Evolutionary conservation across 192 early-diverging fungal species (phyloP).

Genomic region (Backusella circina): DNA sequence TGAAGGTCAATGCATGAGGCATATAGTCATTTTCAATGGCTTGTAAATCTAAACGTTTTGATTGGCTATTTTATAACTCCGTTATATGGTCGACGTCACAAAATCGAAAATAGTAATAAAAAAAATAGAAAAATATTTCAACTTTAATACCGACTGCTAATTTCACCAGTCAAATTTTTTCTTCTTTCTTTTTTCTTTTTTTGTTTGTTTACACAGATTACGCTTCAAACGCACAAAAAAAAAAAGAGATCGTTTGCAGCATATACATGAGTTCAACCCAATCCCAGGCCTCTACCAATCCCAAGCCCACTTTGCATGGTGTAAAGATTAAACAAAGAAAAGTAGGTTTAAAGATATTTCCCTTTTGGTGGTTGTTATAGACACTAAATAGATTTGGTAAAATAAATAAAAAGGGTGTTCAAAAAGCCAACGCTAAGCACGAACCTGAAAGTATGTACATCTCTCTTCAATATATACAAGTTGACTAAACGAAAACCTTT

Average conservation of each 20-base stretch:
- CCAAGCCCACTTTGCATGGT: slow-evolving; percentile 62
- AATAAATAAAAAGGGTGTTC: slow-evolving; percentile 45
- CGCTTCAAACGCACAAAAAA: slow-evolving; percentile 10
- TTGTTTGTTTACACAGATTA: background rate
- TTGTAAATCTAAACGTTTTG: too few species aligned
- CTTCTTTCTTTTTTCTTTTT: background rate
- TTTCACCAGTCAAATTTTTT: too few species aligned
- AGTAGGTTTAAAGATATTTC: slow-evolving; percentile 30
- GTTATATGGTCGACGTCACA: too few species aligned
- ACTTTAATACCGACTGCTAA: too few species aligned
- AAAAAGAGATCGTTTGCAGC: slow-evolving; percentile 16
- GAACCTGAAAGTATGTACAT: slow-evolving; percentile 55
- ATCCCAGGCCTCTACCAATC: slow-evolving; percentile 36
- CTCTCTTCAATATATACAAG: background rate
- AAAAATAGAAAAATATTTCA: too few species aligned
- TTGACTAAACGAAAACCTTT: background rate
- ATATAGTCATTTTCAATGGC: too few species aligned
- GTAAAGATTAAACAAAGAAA: slow-evolving; percentile 67
- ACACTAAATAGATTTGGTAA: too few species aligned
- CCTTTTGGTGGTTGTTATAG: background rate
- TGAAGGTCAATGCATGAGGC: too few species aligned
- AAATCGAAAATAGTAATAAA: too few species aligned
- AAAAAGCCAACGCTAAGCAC: slow-evolving; percentile 64
- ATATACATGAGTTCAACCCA: slow-evolving; percentile 46
- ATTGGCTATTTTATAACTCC: too few species aligned